Percentiles rank a stretch among this genome's conserved stretches.
These are phyloP conservation scores for Plasmodium gaboni DNA, from an alignment of 169 alveolate genomes.

Conservation along the genomic window DNA sequence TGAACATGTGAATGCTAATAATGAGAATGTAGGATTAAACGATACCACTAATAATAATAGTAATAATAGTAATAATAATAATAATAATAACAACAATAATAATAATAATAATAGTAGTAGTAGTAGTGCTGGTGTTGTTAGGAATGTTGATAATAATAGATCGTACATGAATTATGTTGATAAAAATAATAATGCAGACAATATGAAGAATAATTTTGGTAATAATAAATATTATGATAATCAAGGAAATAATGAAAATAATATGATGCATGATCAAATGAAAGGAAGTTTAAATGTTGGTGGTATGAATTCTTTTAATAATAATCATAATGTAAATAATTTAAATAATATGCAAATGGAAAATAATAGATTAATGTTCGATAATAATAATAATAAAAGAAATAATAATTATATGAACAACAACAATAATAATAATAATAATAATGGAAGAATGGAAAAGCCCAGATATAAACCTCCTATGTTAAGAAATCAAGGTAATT, in stretches of 20 bases:
- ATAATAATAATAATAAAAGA: slow-evolving; percentile 2
- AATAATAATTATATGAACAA: slow-evolving; percentile 5
- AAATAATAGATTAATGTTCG: neutral
- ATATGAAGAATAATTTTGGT: slow-evolving; percentile 29
- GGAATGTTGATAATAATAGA: slow-evolving; percentile 13
- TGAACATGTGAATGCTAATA: too few relatives aligned
- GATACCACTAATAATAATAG: neutral
- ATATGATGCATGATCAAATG: slow-evolving; percentile 35
- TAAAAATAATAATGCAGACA: slow-evolving; percentile 18
- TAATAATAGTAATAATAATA: slow-evolving; percentile 7
- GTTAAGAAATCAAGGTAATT: slow-evolving; percentile 43
- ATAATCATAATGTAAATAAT: slow-evolving; percentile 19
- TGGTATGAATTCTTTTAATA: neutral
- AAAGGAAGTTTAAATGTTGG: slow-evolving; percentile 18
- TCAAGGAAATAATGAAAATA: slow-evolving; percentile 1
- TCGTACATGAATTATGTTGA: slow-evolving; percentile 27
- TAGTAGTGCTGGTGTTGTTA: slow-evolving; percentile 3
- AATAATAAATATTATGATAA: slow-evolving; percentile 33
- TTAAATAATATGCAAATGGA: neutral
- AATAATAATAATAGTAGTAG: slow-evolving; percentile 16
- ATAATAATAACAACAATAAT: slow-evolving; percentile 10
- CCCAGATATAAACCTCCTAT: slow-evolving; percentile 69
- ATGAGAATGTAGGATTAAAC: too few relatives aligned
- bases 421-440: neutral
- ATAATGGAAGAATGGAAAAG: slow-evolving; percentile 18